Conservation (phyloP, 73 alveolate species). For the Blepharisma stoltei region DNA sequence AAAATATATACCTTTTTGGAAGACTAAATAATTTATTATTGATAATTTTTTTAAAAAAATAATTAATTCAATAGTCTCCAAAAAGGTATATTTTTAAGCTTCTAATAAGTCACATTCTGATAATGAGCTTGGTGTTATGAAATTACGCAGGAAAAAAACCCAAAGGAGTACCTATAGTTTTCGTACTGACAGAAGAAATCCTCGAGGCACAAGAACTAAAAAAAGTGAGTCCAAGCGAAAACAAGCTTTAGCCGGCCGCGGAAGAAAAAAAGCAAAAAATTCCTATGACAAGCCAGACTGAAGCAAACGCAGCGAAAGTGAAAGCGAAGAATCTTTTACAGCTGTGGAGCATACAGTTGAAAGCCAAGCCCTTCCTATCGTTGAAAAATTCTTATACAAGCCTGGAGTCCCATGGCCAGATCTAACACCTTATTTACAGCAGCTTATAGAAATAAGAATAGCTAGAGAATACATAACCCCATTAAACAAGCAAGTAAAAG, state of each 20-base stretch:
- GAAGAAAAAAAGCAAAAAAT: background rate
- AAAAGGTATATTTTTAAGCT: no score
- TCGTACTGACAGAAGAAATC: background rate
- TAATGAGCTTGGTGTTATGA: background rate
- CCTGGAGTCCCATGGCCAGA: constrained; percentile 88
- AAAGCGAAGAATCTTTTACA: constrained; percentile 6
- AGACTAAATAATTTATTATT: no score
- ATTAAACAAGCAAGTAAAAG: constrained; percentile 70
- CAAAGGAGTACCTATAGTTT: background rate
- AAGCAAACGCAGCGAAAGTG: constrained; percentile 8
- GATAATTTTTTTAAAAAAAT: no score
- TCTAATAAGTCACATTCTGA: constrained; percentile 14
- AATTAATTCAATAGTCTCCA: no score
- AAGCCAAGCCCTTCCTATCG: background rate
- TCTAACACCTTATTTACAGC: constrained; percentile 63
- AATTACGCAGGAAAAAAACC: constrained; percentile 7
- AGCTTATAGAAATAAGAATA: constrained; percentile 74
- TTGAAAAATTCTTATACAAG: constrained; percentile 65
- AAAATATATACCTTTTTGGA: no score
- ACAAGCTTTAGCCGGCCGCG: background rate
- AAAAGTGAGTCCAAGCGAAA: constrained; percentile 4
- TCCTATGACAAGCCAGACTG: background rate
- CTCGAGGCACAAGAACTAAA: constrained; percentile 19
- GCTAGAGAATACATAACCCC: constrained; percentile 73
- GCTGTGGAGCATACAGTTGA: background rate